Percentiles rank a stretch among this genome's conserved stretches.
phyloP scores from a whole-genome alignment of 31 red algal species.

The Endocladia muricata region DNA sequence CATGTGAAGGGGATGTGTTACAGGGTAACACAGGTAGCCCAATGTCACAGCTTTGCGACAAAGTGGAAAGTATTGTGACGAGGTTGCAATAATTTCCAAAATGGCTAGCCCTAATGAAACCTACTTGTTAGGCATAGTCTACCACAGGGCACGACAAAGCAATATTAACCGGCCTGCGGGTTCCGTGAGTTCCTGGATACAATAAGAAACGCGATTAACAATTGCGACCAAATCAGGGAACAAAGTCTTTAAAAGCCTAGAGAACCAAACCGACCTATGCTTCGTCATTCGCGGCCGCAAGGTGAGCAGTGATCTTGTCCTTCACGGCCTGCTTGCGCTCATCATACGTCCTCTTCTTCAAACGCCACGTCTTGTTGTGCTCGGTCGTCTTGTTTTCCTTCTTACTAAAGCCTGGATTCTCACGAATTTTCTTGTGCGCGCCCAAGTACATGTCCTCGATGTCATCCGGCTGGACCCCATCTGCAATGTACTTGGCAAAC shows the following conservation, averaged over 20 bases:
- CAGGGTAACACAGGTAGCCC: too few species aligned
- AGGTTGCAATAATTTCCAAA: too few species aligned
- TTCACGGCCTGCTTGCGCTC: constrained; percentile 72
- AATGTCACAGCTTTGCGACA: too few species aligned
- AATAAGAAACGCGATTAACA: too few species aligned
- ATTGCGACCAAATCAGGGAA: too few species aligned
- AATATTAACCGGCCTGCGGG: too few species aligned
- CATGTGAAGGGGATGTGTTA: too few species aligned
- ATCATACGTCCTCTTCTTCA: constrained; percentile 73
- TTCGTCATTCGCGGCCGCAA: constrained; percentile 13
- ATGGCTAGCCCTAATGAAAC: too few species aligned
- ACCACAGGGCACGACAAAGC: too few species aligned
- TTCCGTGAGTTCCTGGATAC: too few species aligned
- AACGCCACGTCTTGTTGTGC: constrained; percentile 51
- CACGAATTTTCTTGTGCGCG: constrained; percentile 88
- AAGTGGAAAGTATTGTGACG: too few species aligned
- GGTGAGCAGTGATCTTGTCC: constrained; percentile 66
- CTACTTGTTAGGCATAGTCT: too few species aligned
- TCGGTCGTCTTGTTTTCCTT: constrained; percentile 64
- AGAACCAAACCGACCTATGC: not conserved
- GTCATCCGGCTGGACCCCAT: constrained; percentile 77
- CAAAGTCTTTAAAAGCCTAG: not conserved
- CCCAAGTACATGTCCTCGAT: constrained; percentile 89
- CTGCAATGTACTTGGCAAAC: constrained; percentile 85
- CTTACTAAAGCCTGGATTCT: constrained; percentile 67